These are phyloP conservation scores for Lactarius tabidus DNA, from an alignment of 768 basidiomycete species.

Conservation along the genomic window DNA sequence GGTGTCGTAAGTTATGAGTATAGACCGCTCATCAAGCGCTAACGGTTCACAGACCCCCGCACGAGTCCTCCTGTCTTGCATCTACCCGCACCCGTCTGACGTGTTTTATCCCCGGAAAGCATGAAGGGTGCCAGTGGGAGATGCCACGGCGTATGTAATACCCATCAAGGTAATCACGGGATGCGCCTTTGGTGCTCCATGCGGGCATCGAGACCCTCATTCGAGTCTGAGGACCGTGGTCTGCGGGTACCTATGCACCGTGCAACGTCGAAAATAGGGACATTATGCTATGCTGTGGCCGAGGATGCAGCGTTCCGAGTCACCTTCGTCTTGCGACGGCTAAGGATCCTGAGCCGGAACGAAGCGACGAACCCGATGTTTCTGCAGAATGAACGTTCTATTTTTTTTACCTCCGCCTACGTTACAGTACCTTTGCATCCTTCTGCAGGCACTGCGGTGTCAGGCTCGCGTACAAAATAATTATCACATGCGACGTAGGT, in stretches of 20 bases:
- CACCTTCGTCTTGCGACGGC: too few species aligned
- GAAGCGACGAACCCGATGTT: background rate
- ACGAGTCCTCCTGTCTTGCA: slow-evolving; percentile 1
- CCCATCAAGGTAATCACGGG: background rate
- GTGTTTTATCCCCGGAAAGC: background rate
- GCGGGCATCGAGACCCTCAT: background rate
- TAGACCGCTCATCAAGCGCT: background rate
- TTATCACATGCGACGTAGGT: background rate
- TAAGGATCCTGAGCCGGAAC: background rate
- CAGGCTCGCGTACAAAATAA: background rate
- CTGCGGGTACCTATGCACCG: background rate
- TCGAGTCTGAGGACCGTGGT: background rate
- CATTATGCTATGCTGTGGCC: background rate
- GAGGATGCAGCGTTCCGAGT: background rate
- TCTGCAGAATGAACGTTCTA: background rate
- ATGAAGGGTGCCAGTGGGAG: background rate
- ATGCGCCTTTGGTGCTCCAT: slow-evolving; percentile 6
- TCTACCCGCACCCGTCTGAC: background rate
- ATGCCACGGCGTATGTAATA: background rate
- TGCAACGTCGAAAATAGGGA: background rate
- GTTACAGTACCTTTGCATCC: background rate
- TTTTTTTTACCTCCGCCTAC: too few species aligned
- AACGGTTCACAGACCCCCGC: slow-evolving; percentile 1
- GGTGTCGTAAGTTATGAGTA: slow-evolving; percentile 3
- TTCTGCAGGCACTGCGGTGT: background rate